Evolutionary conservation across 2,329 filamentous ascomycete species (phyloP), one percentile per base, ranked within the genome.

Genomic region (Verticillium nubilum): DNA sequence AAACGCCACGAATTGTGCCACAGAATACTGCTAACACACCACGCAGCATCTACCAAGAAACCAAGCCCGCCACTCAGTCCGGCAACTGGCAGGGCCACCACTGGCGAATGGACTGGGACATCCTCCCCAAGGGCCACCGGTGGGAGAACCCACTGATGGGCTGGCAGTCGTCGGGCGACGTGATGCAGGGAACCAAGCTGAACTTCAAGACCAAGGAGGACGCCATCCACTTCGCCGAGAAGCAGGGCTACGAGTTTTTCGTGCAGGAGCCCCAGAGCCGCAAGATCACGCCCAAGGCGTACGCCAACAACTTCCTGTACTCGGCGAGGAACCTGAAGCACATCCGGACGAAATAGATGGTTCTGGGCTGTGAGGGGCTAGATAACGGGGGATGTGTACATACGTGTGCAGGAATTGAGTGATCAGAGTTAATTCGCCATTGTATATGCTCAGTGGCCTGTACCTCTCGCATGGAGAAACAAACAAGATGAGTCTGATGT

Each of bases 61-160:
- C 91, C 60, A 99, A 99, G 79, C 87, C 95, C n/a, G 94, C 95
- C 35, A 97, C 94, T 52, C 95, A 99, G 77, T 98, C 94, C 33
- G 94, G 95, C 64, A 85, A 86, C 68, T 97, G 91, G 90, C 87
- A 91, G 72, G 80, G 85, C 59, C 86, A 90, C 72, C 85, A 89
- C 70, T 99, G 95, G 95, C 89, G 93, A 56, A 96, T 99, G 92
- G 95, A 99, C 75, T 99, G 95, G 95, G 95, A 99, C 73, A 86
- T 96, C 55, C 82, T 98, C 31, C 78, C 83, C 68, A 97, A 96
- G 80, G 95, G 95, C 62, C 91, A 97, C 77, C 86, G 95, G 68
- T 99, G 95, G 96, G 95, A 99, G 81, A 99, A 99, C 78, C 91
- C 90, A 54, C 78, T 99, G 73, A 99, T 99, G 86, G 95, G 95